Conservation (phyloP, 192 early-diverging fungal species). For the Rhizophagus clarus region DNA sequence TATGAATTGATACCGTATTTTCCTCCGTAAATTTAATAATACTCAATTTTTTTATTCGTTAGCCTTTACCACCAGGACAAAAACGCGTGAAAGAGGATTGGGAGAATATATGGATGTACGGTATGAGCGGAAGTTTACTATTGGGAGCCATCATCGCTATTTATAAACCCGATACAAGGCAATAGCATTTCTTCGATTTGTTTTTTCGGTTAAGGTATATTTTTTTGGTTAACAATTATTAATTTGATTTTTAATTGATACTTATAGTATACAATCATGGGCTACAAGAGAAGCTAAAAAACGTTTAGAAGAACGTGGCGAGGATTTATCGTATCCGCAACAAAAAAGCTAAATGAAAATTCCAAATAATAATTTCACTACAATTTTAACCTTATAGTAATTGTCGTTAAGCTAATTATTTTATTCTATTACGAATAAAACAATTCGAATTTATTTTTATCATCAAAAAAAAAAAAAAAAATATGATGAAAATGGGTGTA, state of each 20-base stretch:
- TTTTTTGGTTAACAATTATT: slow-evolving; percentile 12
- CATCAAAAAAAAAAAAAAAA: slow-evolving; percentile 5
- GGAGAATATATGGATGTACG: slow-evolving; percentile 68
- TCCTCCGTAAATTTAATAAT: background rate
- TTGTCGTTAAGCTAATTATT: too few relatives aligned
- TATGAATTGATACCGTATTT: background rate
- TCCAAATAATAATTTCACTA: background rate
- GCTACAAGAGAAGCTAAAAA: slow-evolving; percentile 75
- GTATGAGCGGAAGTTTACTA: slow-evolving; percentile 61
- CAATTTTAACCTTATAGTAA: too few relatives aligned
- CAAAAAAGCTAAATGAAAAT: background rate
- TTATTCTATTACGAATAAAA: background rate
- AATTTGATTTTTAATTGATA: background rate
- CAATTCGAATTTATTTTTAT: background rate
- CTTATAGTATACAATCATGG: slow-evolving; percentile 70
- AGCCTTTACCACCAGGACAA: slow-evolving; percentile 57
- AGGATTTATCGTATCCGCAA: slow-evolving; percentile 56
- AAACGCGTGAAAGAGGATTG: slow-evolving; percentile 76
- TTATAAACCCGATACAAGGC: slow-evolving; percentile 84
- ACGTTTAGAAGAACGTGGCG: slow-evolving; percentile 69
- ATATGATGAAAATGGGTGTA: background rate
- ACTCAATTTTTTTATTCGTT: background rate
- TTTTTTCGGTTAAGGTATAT: background rate
- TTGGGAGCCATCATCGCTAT: slow-evolving; percentile 54
- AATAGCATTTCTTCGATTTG: slow-evolving; percentile 28